Conservation (phyloP, 352 stramenopile genomes). For the Globisporangium echinulatum region DNA sequence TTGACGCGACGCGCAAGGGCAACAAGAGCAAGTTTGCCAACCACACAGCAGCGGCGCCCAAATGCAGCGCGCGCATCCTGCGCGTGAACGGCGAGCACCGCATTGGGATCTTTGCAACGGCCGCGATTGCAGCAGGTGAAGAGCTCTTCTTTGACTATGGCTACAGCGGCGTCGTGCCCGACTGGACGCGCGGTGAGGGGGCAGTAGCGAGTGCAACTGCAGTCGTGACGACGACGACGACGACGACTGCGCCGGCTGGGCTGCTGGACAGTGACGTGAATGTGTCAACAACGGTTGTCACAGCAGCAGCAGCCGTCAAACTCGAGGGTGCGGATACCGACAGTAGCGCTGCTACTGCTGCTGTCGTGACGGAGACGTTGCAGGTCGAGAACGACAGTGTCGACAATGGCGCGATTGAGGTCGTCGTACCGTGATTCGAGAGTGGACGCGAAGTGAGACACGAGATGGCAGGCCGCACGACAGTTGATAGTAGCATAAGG, state of each 20-base stretch:
- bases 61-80: slow-evolving; percentile 86
- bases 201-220: too few relatives aligned
- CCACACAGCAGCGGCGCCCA: slow-evolving; percentile 70
- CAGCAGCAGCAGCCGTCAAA: neutral
- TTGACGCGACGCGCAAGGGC: slow-evolving; percentile 92
- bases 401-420: neutral
- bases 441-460: neutral
- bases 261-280: too few relatives aligned
- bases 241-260: too few relatives aligned
- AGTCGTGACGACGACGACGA: neutral
- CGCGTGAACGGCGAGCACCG: slow-evolving; percentile 89
- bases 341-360: too few relatives aligned
- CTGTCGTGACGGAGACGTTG: too few relatives aligned
- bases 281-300: neutral
- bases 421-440: too few relatives aligned
- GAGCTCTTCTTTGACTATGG: slow-evolving; percentile 86
- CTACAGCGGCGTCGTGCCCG: slow-evolving; percentile 72
- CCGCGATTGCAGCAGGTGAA: slow-evolving; percentile 81
- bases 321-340: neutral
- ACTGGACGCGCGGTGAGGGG: slow-evolving; percentile 42
- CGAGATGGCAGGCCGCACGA: neutral
- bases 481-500: neutral
- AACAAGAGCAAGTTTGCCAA: slow-evolving; percentile 96
- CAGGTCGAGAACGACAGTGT: too few relatives aligned
- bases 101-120: slow-evolving; percentile 91